Base-by-base conservation (phyloP, 192 early-diverging fungal genomes). In the Coemansia sp. region DNA sequence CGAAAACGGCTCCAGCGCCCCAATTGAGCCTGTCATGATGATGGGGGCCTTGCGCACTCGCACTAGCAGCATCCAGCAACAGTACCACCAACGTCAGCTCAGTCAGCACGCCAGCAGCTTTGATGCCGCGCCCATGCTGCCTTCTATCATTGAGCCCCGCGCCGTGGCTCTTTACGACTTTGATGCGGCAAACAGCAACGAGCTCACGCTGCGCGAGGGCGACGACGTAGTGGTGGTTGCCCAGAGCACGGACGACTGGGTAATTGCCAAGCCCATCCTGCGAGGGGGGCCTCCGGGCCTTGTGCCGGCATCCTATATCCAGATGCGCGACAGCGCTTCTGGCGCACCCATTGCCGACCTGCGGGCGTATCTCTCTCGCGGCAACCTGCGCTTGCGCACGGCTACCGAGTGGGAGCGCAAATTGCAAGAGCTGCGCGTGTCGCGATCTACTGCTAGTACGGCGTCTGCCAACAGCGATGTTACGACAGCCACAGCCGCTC, bases 211-310 rank as follows among this genome's bases (percentile, higher is more conserved):
- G 36, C 83, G 84, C 69, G 81, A 85, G 34, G 90, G 86, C 35
- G 91, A 92, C 62, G 84, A 87, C 20, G 86, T 92, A 61, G 80
- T 91, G 16, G 84, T 92, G 50, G 88, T 92, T 74, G 91, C 91
- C 18, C 88, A 92, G 60, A 89, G 88, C 42, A 90, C 89, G 51
- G 82, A 82, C 10, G 91, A 92, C 73, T 92, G 91, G 91, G 85
- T 88, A 69, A 88, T 92, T 28, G 91, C 87, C 31, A 90, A 89
- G 73, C 88, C 87, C 26, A 85, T 87, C 36, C 77, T 76, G 35
- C 76, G 87, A 34, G 75, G 86, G 11, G 85, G 85, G 24, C 86
- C 84, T 1, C 87, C 91, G 38, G 91, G 90, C 13, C 74, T 92
- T 50, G 90, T 92, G 65, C 91, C 91, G 9, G 86, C 90, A 6